Conservation (phyloP, 176 grass and related monocot genomes). For the Aegilops umbellulata region DNA sequence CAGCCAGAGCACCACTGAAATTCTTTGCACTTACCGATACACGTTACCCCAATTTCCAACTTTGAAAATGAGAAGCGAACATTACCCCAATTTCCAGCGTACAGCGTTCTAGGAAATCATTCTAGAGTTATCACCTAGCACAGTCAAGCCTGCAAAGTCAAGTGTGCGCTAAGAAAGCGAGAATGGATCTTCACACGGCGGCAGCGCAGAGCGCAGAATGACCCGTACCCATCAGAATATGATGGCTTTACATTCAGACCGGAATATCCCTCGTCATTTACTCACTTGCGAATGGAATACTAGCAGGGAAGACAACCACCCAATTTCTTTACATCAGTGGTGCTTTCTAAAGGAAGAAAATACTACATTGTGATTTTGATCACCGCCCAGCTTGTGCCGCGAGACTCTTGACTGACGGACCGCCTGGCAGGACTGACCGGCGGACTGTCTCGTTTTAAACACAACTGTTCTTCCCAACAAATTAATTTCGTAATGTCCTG, state of each 20-base stretch:
- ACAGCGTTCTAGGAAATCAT: neutral
- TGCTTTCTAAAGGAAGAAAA: neutral
- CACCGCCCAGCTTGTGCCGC: neutral
- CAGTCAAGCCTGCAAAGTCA: neutral
- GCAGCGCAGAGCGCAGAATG: neutral
- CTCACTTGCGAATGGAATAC: neutral
- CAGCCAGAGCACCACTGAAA: too few relatives aligned
- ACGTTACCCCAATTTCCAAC: neutral
- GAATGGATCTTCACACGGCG: neutral
- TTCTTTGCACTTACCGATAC: neutral
- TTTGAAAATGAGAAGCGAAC: neutral
- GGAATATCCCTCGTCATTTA: too few relatives aligned
- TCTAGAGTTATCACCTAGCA: neutral
- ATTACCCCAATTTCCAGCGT: too few relatives aligned
- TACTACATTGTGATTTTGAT: neutral
- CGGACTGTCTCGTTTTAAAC: neutral
- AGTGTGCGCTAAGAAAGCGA: neutral
- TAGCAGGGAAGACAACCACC: neutral
- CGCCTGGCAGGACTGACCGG: neutral
- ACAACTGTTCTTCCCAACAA: neutral
- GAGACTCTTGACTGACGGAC: neutral
- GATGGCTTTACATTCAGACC: too few relatives aligned
- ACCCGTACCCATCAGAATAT: too few relatives aligned
- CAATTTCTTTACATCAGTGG: neutral
- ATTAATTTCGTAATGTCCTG: neutral